Percentiles rank a stretch among this genome's conserved stretches.
phyloP scores from a whole-genome alignment of 2,329 filamentous ascomycete species.

The Seiridium cupressi region DNA sequence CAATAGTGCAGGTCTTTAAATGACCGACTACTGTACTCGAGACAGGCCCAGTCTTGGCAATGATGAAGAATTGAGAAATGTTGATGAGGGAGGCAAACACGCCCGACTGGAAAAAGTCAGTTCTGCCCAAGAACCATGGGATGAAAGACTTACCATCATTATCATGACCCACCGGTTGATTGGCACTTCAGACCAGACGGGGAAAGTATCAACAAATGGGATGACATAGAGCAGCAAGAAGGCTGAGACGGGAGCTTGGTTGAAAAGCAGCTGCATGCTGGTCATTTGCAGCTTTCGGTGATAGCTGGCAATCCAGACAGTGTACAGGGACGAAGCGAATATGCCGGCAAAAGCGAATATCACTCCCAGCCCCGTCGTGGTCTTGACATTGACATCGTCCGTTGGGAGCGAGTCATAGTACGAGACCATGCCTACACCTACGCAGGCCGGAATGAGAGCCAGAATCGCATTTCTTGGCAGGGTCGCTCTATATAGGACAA shows the following conservation, averaged over 20 bases:
- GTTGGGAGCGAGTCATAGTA: constrained; percentile 64
- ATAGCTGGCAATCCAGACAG: constrained; percentile 66
- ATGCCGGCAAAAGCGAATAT: constrained; percentile 64
- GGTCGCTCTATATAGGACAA: constrained; percentile 54
- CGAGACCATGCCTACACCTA: constrained; percentile 64
- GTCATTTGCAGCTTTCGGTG: constrained; percentile 64
- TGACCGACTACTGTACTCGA: constrained; percentile 66
- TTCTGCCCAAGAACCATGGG: background rate
- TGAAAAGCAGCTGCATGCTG: constrained; percentile 68
- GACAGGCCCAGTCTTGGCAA: constrained; percentile 60
- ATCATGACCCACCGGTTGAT: constrained; percentile 57
- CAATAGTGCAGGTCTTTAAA: constrained; percentile 64
- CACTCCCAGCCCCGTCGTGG: constrained; percentile 58
- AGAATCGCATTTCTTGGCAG: constrained; percentile 53
- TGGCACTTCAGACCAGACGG: constrained; percentile 51
- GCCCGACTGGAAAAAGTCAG: constrained; percentile 48
- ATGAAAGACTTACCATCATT: constrained; percentile 43
- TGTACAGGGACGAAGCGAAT: constrained; percentile 65
- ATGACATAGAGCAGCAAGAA: constrained; percentile 64
- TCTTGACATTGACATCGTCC: constrained; percentile 46
- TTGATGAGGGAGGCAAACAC: constrained; percentile 64
- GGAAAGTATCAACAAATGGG: constrained; percentile 64
- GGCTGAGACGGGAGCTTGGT: constrained; percentile 63
- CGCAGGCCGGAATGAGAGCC: constrained; percentile 59
- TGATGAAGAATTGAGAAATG: constrained; percentile 62